Evolutionary conservation across 768 basidiomycete species (phyloP), one percentile per base, ranked within the genome.

Genomic region (Collybia sp.): DNA sequence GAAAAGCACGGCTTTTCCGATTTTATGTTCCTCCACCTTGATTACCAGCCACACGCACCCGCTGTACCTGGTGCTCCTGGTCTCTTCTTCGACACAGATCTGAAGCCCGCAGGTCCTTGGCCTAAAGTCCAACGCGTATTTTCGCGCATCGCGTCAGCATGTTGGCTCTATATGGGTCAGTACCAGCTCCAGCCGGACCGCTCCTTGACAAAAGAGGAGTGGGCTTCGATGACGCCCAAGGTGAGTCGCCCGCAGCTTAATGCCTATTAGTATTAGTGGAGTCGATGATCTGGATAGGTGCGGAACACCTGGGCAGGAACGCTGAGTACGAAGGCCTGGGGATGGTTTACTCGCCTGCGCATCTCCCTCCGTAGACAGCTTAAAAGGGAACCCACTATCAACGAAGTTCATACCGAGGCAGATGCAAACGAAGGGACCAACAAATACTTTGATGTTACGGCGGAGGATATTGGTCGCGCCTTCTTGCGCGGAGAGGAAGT

Each of bases 161-260:
- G 50, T 5, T 73, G 70, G 52, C 72, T 59, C 6, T 57, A 64
- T n/a, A 47, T 48, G 42, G 74, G 67, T 12, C 66, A 70, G 37
- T 65, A 65, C 25, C 54, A 58, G 13, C 63, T 59, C 13, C 58
- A 58, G 30, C 52, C 48, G 0, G 63, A 61, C 64, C 68, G 73
- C 38, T 76, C 76, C 18, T 58, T 48, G 2, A 70, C 68, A 8
- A 53, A 56, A 56, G 43, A 43, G 51, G 52, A 56, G 53, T 44
- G 58, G 62, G 40, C 41, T 48, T 12, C 40, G 44, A 43, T 52
- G 49, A 9, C 55, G 33, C 52, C 59, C 12, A 40, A 47, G 32
- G 64, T 56, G 20, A 12, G 57, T 46, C 10, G 13, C 17, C 10
- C 4, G 10, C 17, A 3, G 35, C 6, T 18, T 4, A n/a, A 18